Evolutionary conservation across 805 yeast species (phyloP), one percentile per base, ranked within the genome.

Genomic region (Yamadazyma tumulicola): DNA sequence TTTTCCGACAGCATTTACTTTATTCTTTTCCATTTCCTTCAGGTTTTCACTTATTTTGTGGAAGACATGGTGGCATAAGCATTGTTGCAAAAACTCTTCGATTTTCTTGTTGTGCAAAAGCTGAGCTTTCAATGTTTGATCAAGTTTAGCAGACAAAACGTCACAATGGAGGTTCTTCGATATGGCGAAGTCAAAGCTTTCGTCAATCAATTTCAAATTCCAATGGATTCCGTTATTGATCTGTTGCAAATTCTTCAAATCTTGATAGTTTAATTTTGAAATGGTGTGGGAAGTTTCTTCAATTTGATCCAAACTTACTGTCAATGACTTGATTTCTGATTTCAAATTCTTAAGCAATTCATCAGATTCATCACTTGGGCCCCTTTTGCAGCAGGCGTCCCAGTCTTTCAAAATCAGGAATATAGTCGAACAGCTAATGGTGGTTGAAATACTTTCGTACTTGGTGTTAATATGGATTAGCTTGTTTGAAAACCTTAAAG

Each of bases 401-500:
- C 38, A 35, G n/a, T 24, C 16, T 15, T 35, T 12, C 16, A 35
- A 16, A 8, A 29, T 24, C 3, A 29, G 23, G 3, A 35, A 13
- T 5, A 35, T 26, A 5, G 15, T 10, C 5, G 30, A 25, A 9
- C n/a, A 11, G 12, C 30, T 15, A 12, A 29, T 20, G 13, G 20
- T 29, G 15, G 25, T 14, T 5, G 26, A 19, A 6, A 29, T 29
- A 5, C 15, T 15, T 9, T 29, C 38, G 26, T 35, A 35, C 18
- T 31, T 36, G 12, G 14, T 4, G n/a, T 26, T 30, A 10, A 31
- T 31, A 4, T 43, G 13, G 36, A 43, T 54, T 18, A 54, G 37
- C 34, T 52, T 51, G 45, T 60, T 57, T 23, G 51, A 41, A 12
- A 58, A 51, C 13, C 59, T 52, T 24, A 60, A 41, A 4, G 62